phyloP scores from a whole-genome alignment of 2,329 filamentous ascomycete genomes.

The Epichloe brachyelytri region DNA sequence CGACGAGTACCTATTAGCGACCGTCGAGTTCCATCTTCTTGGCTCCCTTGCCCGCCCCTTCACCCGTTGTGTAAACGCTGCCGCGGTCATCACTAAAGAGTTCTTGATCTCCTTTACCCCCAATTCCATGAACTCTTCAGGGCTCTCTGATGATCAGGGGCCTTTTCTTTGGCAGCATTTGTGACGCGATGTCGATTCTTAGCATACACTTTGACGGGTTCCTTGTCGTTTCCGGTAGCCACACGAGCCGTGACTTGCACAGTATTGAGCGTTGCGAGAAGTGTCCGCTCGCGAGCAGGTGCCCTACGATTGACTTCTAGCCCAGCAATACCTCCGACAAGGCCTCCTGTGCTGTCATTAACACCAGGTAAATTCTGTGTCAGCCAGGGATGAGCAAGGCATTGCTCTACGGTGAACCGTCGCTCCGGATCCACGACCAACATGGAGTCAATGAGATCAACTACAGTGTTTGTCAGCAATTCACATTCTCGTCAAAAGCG shows the following conservation, averaged over 20 bases:
- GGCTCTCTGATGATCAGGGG: conserved; percentile 53
- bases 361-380: conserved; percentile 47
- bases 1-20: conserved; percentile 1
- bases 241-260: conserved; percentile 42
- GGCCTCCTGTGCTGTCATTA: conserved; percentile 80
- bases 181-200: conserved; percentile 46
- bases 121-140: conserved; percentile 69
- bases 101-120: conserved; percentile 76
- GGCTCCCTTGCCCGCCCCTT: conserved; percentile 17
- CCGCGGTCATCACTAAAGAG: conserved; percentile 54
- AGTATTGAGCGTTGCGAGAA: conserved; percentile 72
- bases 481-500: no score
- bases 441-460: conserved; percentile 93
- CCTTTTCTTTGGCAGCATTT: conserved; percentile 41
- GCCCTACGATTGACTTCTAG: conserved; percentile 80
- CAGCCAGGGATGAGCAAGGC: conserved; percentile 83
- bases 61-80: conserved; percentile 33
- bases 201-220: conserved; percentile 58
- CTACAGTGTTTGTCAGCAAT: conserved; percentile 4
- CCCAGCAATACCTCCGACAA: conserved; percentile 72
- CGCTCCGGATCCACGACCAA: conserved; percentile 74
- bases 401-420: conserved; percentile 81
- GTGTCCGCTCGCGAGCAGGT: conserved; percentile 66
- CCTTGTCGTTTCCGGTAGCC: conserved; percentile 41
- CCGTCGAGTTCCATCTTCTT: conserved; percentile 16